phyloP scores from a whole-genome alignment of 257 asterid species.

The Mentha longifolia region DNA sequence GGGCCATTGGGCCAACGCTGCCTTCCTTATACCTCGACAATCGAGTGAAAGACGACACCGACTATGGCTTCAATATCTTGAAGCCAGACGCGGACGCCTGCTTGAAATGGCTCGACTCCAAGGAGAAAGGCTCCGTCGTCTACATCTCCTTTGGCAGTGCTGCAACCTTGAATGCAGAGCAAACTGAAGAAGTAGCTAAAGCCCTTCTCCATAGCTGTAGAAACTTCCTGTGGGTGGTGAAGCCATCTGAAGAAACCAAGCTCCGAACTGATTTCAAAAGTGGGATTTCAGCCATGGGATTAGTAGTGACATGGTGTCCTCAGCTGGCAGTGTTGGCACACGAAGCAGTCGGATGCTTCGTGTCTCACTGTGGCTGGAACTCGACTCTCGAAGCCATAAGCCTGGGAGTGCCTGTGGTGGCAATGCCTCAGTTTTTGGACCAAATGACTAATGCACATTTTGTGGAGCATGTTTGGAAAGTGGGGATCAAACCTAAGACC shows the following conservation, averaged over 20 bases:
- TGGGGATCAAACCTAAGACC: constrained; percentile 45
- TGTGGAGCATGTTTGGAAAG: constrained; percentile 55
- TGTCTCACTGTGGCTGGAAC: constrained; percentile 71
- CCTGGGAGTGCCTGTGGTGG: constrained; percentile 60
- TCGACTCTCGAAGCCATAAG: constrained; percentile 55
- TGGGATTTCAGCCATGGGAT: constrained; percentile 42
- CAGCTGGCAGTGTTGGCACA: constrained; percentile 59
- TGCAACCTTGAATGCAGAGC: constrained; percentile 44
- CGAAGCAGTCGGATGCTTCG: constrained; percentile 50
- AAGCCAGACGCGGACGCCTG: constrained; percentile 41
- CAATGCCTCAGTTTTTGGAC: constrained; percentile 61
- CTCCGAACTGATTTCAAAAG: constrained; percentile 38
- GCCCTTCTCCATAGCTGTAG: constrained; percentile 40
- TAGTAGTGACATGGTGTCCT: constrained; percentile 58
- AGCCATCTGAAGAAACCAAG: constrained; percentile 52
- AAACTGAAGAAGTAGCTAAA: constrained; percentile 44
- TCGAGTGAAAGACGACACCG: constrained; percentile 45
- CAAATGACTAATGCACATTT: constrained; percentile 58
- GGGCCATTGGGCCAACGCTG: constrained; percentile 56
- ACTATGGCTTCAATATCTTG: constrained; percentile 51
- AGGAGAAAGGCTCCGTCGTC: constrained; percentile 44
- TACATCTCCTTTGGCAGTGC: constrained; percentile 61
- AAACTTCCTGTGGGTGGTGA: constrained; percentile 62
- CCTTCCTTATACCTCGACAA: constrained; percentile 61
- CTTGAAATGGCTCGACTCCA: constrained; percentile 59